phyloP scores from a whole-genome alignment of 495 filamentous ascomycete species.

The Apodospora peruviana region DNA sequence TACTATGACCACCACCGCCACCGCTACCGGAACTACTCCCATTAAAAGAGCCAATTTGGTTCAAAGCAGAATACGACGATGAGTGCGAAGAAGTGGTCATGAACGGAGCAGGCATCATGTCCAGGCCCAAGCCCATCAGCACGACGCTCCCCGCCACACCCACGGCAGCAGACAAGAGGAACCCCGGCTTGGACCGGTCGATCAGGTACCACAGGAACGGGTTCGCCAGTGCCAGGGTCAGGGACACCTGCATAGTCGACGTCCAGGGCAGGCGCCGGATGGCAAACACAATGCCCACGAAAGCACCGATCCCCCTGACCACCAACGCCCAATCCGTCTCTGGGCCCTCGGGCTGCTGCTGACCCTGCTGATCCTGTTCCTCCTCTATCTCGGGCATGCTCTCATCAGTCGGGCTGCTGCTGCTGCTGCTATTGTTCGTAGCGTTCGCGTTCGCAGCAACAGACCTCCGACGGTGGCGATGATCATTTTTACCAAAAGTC shows the following conservation, averaged over 20 bases:
- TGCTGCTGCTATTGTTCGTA: not conserved
- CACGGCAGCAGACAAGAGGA: constrained; percentile 67
- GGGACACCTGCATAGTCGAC: constrained; percentile 85
- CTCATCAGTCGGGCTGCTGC: not conserved
- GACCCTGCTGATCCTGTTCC: not conserved
- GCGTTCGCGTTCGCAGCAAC: not conserved
- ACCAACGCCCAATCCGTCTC: constrained; percentile 71
- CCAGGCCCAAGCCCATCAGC: constrained; percentile 66
- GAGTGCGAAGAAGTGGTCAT: not conserved
- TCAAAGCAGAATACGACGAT: not conserved
- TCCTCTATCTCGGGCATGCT: constrained; percentile 1
- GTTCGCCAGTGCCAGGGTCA: constrained; percentile 87
- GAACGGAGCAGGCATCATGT: constrained; percentile 63
- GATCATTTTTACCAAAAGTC: constrained; percentile 18
- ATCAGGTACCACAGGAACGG: constrained; percentile 94
- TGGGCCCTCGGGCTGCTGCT: constrained; percentile 10
- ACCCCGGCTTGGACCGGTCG: constrained; percentile 81
- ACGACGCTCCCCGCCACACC: constrained; percentile 66
- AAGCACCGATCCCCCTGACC: constrained; percentile 83
- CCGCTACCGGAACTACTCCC: not conserved
- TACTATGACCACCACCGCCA: constrained; percentile 27
- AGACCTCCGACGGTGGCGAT: constrained; percentile 6
- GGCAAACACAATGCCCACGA: constrained; percentile 93
- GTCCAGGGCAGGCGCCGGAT: constrained; percentile 92
- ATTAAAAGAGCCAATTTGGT: not conserved